phyloP scores from a whole-genome alignment of 768 basidiomycete species.

The Austroboletus eburneus region DNA sequence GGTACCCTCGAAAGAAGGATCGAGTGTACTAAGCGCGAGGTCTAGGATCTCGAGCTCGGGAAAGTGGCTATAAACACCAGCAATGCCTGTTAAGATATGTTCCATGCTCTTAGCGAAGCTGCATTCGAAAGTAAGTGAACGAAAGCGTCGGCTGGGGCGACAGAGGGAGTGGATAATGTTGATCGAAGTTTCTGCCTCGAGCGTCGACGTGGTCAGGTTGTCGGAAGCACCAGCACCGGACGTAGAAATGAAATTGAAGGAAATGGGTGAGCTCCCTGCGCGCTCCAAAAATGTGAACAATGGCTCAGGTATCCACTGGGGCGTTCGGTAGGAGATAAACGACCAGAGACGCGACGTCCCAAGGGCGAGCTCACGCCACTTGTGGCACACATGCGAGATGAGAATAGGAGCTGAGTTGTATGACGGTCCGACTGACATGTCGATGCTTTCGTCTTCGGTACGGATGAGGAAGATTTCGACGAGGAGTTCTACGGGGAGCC shows the following conservation, averaged over 20 bases:
- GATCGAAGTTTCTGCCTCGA: slow-evolving; percentile 18
- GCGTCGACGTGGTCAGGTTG: slow-evolving; percentile 12
- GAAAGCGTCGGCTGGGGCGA: slow-evolving; percentile 26
- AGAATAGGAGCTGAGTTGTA: slow-evolving; percentile 35
- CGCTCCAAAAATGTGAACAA: slow-evolving; percentile 34
- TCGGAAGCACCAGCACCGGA: slow-evolving; percentile 5
- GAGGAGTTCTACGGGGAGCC: slow-evolving; percentile 49
- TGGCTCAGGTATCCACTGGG: slow-evolving; percentile 19
- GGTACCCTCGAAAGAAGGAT: slow-evolving; percentile 27
- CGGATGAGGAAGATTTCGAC: slow-evolving; percentile 39
- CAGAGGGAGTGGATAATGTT: slow-evolving; percentile 23
- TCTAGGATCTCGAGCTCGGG: slow-evolving; percentile 27
- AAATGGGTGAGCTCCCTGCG: slow-evolving; percentile 32
- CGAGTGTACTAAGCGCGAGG: slow-evolving; percentile 22
- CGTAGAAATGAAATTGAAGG: slow-evolving; percentile 33
- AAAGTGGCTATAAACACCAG: slow-evolving; percentile 12
- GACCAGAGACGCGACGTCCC: slow-evolving; percentile 45
- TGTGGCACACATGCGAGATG: slow-evolving; percentile 46
- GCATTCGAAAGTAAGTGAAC: slow-evolving; percentile 34
- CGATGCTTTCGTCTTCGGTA: slow-evolving; percentile 23
- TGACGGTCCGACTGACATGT: slow-evolving; percentile 19
- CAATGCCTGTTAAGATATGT: slow-evolving; percentile 22
- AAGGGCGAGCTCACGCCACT: slow-evolving; percentile 46
- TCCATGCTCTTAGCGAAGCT: slow-evolving; percentile 27
- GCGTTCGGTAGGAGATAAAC: slow-evolving; percentile 29